Evolutionary conservation across 2,329 filamentous ascomycete species (phyloP), one percentile per base, ranked within the genome.

Genomic region (Colletotrichum camelliae): DNA sequence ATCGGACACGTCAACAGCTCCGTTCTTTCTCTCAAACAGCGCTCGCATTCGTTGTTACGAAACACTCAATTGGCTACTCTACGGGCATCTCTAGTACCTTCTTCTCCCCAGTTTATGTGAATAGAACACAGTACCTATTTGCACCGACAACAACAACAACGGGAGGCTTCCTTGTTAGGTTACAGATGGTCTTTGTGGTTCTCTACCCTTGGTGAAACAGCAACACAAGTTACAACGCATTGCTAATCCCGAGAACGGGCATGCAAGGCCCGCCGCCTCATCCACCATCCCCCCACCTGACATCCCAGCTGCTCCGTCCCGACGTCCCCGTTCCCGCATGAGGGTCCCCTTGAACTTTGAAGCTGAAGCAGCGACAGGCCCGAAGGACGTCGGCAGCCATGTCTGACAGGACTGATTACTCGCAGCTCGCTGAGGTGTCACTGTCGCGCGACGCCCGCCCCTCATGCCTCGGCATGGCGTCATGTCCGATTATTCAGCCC

Each of bases 391-490:
- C 48, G 65, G 21, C 55, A 58, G 55, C 13, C 55, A 58, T 27
- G 55, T 27, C 65, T 57, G 64, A n/a, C 24, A 66, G 24, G 24
- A 61, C 58, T 61, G 58, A 61, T 61, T 29, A 55, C 64, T 67
- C 18, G 52, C 39, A 24, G 31, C 48, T 15, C 58, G 39, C 21
- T 67, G 39, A 67, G 60, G 31, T 66, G 37, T 48, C 66, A 52
- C 35, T 60, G 27, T 62, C 67, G 35, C 24, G 13, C 27, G 15
- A 27, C 31, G 60, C 31, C 39, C 37, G 18, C 48, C 43, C 27
- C 67, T 71, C 60, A 66, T 73, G 29, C 73, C 73, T 75, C 73
- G 73, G 69, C 73, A 75, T 75, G 64, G 64, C 73, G 73, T 75
- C 73, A 75, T 64, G 33, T 52, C 27, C 43, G 43, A 64, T 37